These are phyloP conservation scores for Debaryomyces psychrophilus DNA, from an alignment of 1,139 yeast species.

Conservation along the genomic window DNA sequence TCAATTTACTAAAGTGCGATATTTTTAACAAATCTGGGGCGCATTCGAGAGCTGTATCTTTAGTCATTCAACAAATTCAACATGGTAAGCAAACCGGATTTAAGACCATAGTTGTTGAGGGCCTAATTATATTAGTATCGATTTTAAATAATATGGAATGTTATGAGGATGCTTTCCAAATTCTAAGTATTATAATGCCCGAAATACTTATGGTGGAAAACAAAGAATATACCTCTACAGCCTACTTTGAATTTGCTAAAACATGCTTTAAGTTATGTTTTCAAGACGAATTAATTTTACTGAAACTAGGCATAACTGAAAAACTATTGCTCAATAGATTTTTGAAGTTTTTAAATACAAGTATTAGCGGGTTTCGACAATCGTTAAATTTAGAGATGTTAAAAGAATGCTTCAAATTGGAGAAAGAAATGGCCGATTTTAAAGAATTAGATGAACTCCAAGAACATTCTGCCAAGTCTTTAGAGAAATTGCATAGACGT, in stretches of 20 bases:
- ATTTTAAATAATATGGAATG: conserved; percentile 39
- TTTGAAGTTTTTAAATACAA: conserved; percentile 39
- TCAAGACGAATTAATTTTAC: conserved; percentile 4
- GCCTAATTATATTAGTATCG: conserved; percentile 40
- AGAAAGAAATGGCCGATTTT: conserved; percentile 35
- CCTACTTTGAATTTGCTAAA: conserved; percentile 41
- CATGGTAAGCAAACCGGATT: conserved; percentile 46
- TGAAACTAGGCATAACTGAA: conserved; percentile 9
- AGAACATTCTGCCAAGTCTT: conserved; percentile 36
- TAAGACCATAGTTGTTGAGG: conserved; percentile 41
- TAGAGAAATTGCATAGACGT: conserved; percentile 33
- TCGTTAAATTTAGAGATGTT: conserved; percentile 34
- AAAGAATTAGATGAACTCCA: conserved; percentile 31
- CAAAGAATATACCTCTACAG: conserved; percentile 36
- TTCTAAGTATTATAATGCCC: conserved; percentile 45
- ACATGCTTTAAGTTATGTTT: conserved; percentile 24
- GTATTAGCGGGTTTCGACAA: conserved; percentile 49
- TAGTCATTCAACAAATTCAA: conserved; percentile 48
- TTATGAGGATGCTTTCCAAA: conserved; percentile 37
- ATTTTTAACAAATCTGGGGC: conserved; percentile 41
- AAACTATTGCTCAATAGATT: conserved; percentile 27
- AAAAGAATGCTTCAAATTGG: conserved; percentile 34
- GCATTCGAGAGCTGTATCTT: conserved; percentile 45
- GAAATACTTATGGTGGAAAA: conserved; percentile 39
- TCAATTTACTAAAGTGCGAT: conserved; percentile 48